Evolutionary conservation across 2,329 filamentous ascomycete species (phyloP).

Genomic region (Chrysoporthe deuterocubensis): DNA sequence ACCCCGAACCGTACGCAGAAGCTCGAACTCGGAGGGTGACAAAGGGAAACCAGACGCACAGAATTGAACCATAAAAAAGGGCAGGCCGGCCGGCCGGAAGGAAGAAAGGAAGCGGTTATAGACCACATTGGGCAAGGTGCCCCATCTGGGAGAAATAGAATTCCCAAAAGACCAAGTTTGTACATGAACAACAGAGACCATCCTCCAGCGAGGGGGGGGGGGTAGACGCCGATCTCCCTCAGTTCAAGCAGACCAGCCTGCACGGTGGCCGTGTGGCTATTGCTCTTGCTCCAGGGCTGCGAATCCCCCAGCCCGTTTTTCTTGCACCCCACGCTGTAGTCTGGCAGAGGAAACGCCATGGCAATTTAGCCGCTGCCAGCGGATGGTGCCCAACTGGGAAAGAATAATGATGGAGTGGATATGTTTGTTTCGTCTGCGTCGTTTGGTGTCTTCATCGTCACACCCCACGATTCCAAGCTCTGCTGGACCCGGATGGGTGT

Average conservation of each 20-base stretch:
- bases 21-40: not conserved
- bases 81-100: conserved; percentile 19
- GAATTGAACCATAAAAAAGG: not conserved
- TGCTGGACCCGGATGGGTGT: not conserved
- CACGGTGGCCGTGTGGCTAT: conserved; percentile 10
- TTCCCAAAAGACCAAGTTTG: conserved; percentile 17
- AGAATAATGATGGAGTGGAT: not conserved
- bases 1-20: conserved; percentile 10
- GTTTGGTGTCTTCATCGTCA: not conserved
- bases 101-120: conserved; percentile 8
- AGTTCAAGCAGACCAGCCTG: conserved; percentile 23
- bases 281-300: conserved; percentile 7
- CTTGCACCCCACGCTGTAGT: conserved; percentile 14
- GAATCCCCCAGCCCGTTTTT: conserved; percentile 17
- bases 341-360: not conserved
- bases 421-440: conserved; percentile 4
- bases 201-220: conserved; percentile 13
- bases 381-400: not conserved
- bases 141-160: conserved; percentile 11
- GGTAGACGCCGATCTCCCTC: not conserved
- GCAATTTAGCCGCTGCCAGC: conserved; percentile 6
- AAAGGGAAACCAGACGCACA: conserved; percentile 7
- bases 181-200: conserved; percentile 23
- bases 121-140: conserved; percentile 13
- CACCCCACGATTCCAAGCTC: not conserved